Evolutionary conservation across 1,284 basidiomycete genomes (phyloP).

Genomic region (Sanghuangporus sanghuang): DNA sequence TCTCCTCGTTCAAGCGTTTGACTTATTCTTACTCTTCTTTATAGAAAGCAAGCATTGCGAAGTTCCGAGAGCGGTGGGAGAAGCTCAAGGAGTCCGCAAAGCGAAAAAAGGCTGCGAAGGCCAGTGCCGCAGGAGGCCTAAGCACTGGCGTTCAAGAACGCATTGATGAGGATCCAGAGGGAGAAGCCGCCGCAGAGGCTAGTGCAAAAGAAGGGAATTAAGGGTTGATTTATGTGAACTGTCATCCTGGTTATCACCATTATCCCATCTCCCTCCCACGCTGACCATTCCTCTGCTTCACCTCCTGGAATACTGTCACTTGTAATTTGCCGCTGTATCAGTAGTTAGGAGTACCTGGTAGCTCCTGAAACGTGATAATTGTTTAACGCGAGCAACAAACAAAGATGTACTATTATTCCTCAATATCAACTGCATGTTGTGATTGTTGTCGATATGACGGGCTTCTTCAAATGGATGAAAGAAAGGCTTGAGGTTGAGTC

Average conservation of each 20-base stretch:
- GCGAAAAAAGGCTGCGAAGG: constrained; percentile 82
- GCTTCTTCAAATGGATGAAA: too few species aligned
- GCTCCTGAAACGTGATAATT: background rate
- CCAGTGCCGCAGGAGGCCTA: constrained; percentile 56
- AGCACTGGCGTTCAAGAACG: constrained; percentile 44
- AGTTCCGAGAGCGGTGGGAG: constrained; percentile 84
- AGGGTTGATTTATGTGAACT: background rate
- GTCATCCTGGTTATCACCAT: background rate
- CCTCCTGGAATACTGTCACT: background rate
- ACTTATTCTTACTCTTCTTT: constrained; percentile 15
- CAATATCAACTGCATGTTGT: too few species aligned
- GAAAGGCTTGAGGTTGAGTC: too few species aligned
- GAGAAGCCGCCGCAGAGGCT: constrained; percentile 40
- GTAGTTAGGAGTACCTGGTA: constrained; percentile 2
- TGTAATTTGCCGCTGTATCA: constrained; percentile 15
- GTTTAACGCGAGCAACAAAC: background rate
- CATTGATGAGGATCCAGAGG: constrained; percentile 76
- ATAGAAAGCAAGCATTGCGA: constrained; percentile 77
- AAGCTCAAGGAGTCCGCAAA: constrained; percentile 83
- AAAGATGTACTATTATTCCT: background rate
- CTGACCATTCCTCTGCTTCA: background rate
- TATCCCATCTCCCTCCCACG: background rate
- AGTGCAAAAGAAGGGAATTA: background rate
- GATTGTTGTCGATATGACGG: too few species aligned
- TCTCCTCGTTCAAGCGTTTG: background rate